Conservation (phyloP, 306 rosid species). For the Prunus persica region Prunus_persica_NCBIv2 NC_034016.1:21694501-21695000, state of each 20-base stretch:
- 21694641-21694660: too few species aligned
- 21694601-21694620: too few species aligned
- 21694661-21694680: too few species aligned
- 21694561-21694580: too few species aligned
- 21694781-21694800: constrained; percentile 39
- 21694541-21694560: too few species aligned
- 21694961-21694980: too few species aligned
- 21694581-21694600: too few species aligned
- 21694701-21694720: neutral
- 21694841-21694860: neutral
- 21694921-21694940: neutral
- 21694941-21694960: neutral
- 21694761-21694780: constrained; percentile 5
- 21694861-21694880: too few species aligned
- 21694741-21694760: neutral
- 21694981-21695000: too few species aligned
- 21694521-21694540: neutral
- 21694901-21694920: neutral
- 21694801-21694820: constrained; percentile 23
- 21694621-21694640: too few species aligned
- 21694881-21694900: neutral
- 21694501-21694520: neutral
- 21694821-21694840: constrained; percentile 26
- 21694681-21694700: neutral
- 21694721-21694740: neutral